Evolutionary conservation across 2,329 filamentous ascomycete species (phyloP).

Genomic region (Venturia carpophila): DNA sequence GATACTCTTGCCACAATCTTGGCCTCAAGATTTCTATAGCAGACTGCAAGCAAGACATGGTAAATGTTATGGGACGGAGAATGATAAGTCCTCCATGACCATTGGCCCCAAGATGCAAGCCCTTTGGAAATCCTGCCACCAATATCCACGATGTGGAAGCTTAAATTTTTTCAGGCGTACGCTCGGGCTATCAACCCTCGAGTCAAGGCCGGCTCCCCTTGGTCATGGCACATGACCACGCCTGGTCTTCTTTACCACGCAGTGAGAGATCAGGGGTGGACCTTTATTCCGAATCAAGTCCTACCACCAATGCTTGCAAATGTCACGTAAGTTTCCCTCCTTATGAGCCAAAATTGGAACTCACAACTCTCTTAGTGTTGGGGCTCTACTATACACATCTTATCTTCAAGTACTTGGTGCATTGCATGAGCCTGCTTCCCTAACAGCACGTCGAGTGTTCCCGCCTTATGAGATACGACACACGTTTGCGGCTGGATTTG

Average conservation of each 20-base stretch:
- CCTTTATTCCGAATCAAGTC: constrained; percentile 67
- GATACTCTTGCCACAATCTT: neutral
- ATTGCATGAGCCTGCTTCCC: constrained; percentile 58
- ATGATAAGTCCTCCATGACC: neutral
- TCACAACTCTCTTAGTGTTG: constrained; percentile 42
- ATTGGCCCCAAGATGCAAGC: neutral
- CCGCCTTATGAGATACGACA: constrained; percentile 57
- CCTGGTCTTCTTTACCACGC: constrained; percentile 62
- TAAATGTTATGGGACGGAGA: neutral
- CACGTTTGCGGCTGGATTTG: constrained; percentile 62
- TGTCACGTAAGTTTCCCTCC: constrained; percentile 41
- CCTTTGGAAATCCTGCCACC: neutral
- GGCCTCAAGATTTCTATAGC: neutral
- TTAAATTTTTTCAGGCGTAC: constrained; percentile 42
- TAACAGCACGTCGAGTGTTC: constrained; percentile 56
- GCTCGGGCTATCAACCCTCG: constrained; percentile 55
- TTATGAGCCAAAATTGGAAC: constrained; percentile 17
- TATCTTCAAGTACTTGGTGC: constrained; percentile 62
- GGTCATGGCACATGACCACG: constrained; percentile 59
- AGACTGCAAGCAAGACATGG: neutral
- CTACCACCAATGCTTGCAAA: constrained; percentile 68
- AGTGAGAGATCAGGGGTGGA: constrained; percentile 62
- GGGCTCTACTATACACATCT: constrained; percentile 65
- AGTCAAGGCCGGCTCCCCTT: constrained; percentile 38
- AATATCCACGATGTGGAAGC: neutral